phyloP scores from a whole-genome alignment of 139 green algal genomes.

The Coelastrella sp. region DNA sequence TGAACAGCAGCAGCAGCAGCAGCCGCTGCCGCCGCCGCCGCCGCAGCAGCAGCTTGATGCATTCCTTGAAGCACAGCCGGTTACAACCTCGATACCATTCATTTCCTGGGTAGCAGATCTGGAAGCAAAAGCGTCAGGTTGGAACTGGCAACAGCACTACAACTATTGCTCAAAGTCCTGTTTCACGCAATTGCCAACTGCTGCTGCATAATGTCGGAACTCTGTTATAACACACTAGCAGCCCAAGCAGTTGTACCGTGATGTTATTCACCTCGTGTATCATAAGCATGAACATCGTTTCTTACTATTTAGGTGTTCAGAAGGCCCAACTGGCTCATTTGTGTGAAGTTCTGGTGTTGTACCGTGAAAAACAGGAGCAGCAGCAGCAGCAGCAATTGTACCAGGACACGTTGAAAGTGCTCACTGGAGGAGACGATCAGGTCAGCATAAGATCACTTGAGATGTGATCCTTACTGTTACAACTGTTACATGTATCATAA shows the following conservation, averaged over 20 bases:
- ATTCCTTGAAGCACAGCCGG: slow-evolving; percentile 40
- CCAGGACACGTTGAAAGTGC: background rate
- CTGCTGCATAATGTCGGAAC: too few species aligned
- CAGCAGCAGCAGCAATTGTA: slow-evolving; percentile 26
- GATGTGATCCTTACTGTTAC: too few species aligned
- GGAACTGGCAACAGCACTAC: background rate
- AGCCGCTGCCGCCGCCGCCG: slow-evolving; percentile 21
- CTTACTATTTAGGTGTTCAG: background rate
- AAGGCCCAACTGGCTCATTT: slow-evolving; percentile 32
- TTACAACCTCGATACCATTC: slow-evolving; percentile 40
- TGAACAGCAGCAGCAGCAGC: slow-evolving; percentile 29
- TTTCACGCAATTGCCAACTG: too few species aligned
- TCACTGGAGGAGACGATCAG: slow-evolving; percentile 17
- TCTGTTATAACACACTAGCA: too few species aligned
- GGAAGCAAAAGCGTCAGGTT: slow-evolving; percentile 17
- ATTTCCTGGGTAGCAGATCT: slow-evolving; percentile 45
- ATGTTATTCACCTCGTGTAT: background rate
- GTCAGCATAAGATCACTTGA: background rate
- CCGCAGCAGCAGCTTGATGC: slow-evolving; percentile 5
- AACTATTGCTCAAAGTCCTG: background rate
- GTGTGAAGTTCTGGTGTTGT: slow-evolving; percentile 40
- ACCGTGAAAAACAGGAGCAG: slow-evolving; percentile 19
- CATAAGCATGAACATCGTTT: background rate
- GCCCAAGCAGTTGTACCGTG: too few species aligned
- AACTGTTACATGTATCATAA: too few species aligned